These are phyloP conservation scores for Podospora tetraspora DNA, from an alignment of 495 filamentous ascomycete genomes.

Conservation along the genomic window DNA sequence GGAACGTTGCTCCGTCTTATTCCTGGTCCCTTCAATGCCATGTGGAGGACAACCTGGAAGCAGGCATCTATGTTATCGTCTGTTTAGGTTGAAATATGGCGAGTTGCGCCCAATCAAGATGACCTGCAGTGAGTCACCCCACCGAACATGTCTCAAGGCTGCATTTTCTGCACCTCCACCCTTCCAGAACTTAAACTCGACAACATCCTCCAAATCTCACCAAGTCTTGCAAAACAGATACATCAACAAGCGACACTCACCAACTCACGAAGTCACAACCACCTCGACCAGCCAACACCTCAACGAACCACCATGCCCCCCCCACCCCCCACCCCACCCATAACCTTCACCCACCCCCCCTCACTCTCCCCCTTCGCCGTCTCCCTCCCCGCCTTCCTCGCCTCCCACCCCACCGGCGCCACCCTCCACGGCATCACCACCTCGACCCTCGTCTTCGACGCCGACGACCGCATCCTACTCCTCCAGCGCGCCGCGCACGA, in stretches of 20 bases:
- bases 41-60: no score
- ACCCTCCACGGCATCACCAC: slow-evolving; percentile 21
- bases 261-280: background rate
- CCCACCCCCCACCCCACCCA: background rate
- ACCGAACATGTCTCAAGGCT: background rate
- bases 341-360: background rate
- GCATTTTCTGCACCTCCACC: background rate
- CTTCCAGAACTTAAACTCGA: background rate
- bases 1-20: background rate
- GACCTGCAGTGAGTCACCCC: background rate
- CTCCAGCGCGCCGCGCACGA: slow-evolving; percentile 37
- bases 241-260: no score
- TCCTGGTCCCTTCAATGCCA: no score
- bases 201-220: background rate
- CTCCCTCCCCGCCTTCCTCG: background rate
- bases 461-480: slow-evolving; percentile 27
- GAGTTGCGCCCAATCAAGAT: background rate
- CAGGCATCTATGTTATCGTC: background rate
- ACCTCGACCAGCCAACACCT: background rate
- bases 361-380: background rate
- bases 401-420: background rate
- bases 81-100: background rate
- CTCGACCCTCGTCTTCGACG: slow-evolving; percentile 33
- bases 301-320: background rate
- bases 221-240: background rate